Evolutionary conservation across 2,329 filamentous ascomycete genomes (phyloP).

Genomic region (Trichoderma simmonsii): DNA sequence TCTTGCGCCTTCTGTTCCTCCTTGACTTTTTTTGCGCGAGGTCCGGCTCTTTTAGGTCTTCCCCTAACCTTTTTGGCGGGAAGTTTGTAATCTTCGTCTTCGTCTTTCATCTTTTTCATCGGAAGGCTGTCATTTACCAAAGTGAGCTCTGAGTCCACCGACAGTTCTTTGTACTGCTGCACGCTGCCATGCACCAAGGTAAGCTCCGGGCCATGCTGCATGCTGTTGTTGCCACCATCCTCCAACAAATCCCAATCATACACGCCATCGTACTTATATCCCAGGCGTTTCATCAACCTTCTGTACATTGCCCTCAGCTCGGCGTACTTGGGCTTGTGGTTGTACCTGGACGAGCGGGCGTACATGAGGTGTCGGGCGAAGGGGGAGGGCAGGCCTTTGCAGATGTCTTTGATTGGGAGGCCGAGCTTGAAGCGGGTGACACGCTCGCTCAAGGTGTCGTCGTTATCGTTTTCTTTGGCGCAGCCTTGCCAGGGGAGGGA

Average conservation of each 20-base stretch:
- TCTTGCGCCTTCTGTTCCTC: neutral
- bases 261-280: conserved; percentile 9
- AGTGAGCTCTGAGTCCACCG: neutral
- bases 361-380: conserved; percentile 14
- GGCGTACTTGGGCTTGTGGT: neutral
- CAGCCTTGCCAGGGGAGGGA: conserved; percentile 18
- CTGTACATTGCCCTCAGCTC: conserved; percentile 10
- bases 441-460: neutral
- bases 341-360: neutral
- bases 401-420: neutral
- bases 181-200: too few species aligned
- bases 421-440: neutral
- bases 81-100: neutral
- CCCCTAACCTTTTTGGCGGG: neutral
- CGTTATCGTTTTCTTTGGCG: neutral
- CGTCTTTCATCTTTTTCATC: neutral
- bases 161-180: conserved; percentile 17
- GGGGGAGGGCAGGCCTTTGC: neutral
- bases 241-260: conserved; percentile 17
- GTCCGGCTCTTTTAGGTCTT: neutral
- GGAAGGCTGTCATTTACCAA: neutral
- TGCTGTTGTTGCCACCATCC: neutral
- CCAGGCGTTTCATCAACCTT: neutral
- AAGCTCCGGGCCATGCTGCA: neutral
- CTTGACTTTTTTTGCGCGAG: neutral